Evolutionary conservation across 176 grass and related monocot genomes (phyloP).

Genomic region (Carex parvula): DNA sequence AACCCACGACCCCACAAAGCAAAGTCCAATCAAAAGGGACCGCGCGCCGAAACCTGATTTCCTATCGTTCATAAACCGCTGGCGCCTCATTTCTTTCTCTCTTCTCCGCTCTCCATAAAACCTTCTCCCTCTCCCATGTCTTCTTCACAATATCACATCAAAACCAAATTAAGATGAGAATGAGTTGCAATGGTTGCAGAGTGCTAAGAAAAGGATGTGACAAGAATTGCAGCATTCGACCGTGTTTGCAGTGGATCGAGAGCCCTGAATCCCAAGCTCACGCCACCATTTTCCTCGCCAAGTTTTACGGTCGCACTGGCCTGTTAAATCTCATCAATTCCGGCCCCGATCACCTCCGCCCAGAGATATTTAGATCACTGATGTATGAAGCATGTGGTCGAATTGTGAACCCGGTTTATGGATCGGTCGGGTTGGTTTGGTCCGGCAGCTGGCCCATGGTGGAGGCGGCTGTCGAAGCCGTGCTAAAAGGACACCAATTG

Average conservation of each 20-base stretch:
- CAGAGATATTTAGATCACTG: constrained; percentile 47
- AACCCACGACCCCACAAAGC: background rate
- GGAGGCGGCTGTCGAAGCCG: constrained; percentile 44
- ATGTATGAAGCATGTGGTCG: constrained; percentile 60
- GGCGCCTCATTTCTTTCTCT: background rate
- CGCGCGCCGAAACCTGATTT: background rate
- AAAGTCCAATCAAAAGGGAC: background rate
- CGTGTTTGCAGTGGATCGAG: constrained; percentile 51
- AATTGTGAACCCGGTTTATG: constrained; percentile 55
- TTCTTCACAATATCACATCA: background rate
- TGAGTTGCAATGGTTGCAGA: constrained; percentile 62
- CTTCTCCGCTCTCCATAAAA: background rate
- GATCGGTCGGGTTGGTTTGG: constrained; percentile 50
- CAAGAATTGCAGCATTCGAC: constrained; percentile 43
- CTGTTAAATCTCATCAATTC: constrained; percentile 58
- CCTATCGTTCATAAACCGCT: background rate
- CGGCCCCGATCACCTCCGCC: constrained; percentile 30
- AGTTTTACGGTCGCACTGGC: constrained; percentile 60
- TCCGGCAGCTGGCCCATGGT: constrained; percentile 53
- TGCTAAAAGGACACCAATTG: constrained; percentile 43
- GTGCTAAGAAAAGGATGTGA: constrained; percentile 53
- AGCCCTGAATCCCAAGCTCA: constrained; percentile 49
- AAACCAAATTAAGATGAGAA: constrained; percentile 27
- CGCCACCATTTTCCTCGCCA: constrained; percentile 64
- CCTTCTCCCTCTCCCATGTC: background rate